Evolutionary conservation across 495 filamentous ascomycete genomes (phyloP), one percentile per base, ranked within the genome.

Genomic region (Podospora fimiseda): DNA sequence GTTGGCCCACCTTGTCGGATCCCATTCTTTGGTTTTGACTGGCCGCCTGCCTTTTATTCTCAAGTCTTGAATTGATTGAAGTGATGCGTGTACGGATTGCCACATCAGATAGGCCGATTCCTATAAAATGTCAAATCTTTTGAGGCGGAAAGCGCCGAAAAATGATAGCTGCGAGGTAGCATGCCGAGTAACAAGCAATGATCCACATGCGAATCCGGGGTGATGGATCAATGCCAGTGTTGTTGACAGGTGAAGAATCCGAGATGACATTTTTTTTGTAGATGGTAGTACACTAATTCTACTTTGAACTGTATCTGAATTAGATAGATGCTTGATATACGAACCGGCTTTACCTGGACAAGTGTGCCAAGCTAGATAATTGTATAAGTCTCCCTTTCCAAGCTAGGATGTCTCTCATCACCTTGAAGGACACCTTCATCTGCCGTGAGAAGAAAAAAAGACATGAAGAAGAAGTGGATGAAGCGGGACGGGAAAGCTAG

Each of bases 1-100:
- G 8, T 9, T n/a, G 43, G 45, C 38, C 5, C 18, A 18, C 4
- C 11, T 24, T 30, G 11, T 6, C 27, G 27, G 21, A 20, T 27
- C 27, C 18, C 11, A 16, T 20, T 38, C 41, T 18, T 21, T 20
- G 43, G 19, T 9, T 20, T 9, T 2, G 51, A 21, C 8, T 49
- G 30, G 43, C 15, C 50, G 39, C 55, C 50, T 57, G 46, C 50
- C 55, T 16, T 40, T 57, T 57, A 13, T 21, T n/a, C 40, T 9
- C 45, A 52, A 52, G 42, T 16, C 42, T 38, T 20, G 16, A 42
- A 38, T 46, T 36, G 13, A 15, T 36, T 20, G 41, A 23, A n/a
- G 9, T 19, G 19, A 21, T 15, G 24, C 37, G 9, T 55, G 45
- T 27, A 50, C 24, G 14, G 7, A 36, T 18, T 5, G 15, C 41